These are phyloP conservation scores for Populus tomentosa DNA, from an alignment of 441 rosid genomes.

Conservation along the genomic window DNA sequence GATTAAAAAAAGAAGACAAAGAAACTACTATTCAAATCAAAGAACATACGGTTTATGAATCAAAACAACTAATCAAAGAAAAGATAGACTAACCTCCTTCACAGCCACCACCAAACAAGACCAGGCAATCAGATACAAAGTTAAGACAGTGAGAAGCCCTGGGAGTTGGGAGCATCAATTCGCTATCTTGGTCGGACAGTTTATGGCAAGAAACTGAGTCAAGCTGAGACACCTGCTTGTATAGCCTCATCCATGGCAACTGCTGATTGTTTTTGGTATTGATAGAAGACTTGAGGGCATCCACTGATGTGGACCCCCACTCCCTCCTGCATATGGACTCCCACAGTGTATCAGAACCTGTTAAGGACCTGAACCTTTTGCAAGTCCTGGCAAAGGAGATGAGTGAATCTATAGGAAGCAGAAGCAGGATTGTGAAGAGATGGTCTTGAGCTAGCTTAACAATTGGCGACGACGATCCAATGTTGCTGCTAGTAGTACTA, in stretches of 20 bases:
- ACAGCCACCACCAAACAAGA: slow-evolving; percentile 90
- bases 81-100: slow-evolving; percentile 71
- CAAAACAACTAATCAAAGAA: background rate
- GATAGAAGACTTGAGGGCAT: slow-evolving; percentile 47
- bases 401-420: slow-evolving; percentile 71
- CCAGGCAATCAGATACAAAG: slow-evolving; percentile 75
- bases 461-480: slow-evolving; percentile 28
- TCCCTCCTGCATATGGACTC: slow-evolving; percentile 67
- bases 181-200: slow-evolving; percentile 36
- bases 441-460: slow-evolving; percentile 56
- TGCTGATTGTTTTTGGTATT: slow-evolving; percentile 21
- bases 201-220: slow-evolving; percentile 59
- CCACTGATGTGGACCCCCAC: slow-evolving; percentile 60
- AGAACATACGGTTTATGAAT: background rate
- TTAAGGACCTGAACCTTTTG: slow-evolving; percentile 51
- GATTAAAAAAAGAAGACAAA: background rate
- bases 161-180: slow-evolving; percentile 48
- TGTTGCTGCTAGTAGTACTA: slow-evolving; percentile 7
- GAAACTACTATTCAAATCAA: background rate
- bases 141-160: slow-evolving; percentile 97
- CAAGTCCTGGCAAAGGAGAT: slow-evolving; percentile 69
- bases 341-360: slow-evolving; percentile 65
- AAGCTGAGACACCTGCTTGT: slow-evolving; percentile 48
- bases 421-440: slow-evolving; percentile 66
- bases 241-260: slow-evolving; percentile 65